Base-by-base conservation (phyloP, 2,329 filamentous ascomycete genomes). In the Venturia pyrina region DNA sequence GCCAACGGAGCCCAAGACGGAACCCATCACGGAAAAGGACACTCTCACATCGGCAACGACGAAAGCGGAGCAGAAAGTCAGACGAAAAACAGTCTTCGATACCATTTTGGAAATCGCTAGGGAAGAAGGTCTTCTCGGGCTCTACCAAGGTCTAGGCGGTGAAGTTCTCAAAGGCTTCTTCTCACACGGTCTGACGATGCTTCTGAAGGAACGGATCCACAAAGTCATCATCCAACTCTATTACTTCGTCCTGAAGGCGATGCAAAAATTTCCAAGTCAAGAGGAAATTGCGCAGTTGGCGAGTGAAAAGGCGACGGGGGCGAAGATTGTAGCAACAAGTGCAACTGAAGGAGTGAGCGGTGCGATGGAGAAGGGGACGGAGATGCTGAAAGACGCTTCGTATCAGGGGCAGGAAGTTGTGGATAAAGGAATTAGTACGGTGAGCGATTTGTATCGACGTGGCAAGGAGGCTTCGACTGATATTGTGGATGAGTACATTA, bases 121-220 rank as follows among this genome's bases (percentile, higher is more conserved):
- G 59, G 81, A 78, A 0, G 90, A 96, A 72, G 92, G 92, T 0
- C 67, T 87, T 0, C 73, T 74, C 4, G 88, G 87, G 0, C 77
- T 96, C 10, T 96, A 96, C 73, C 85, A 89, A 62, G 92, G 91
- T 5, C 79, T 96, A 0, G 82, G 82, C 17, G 89, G 87, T 5
- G 90, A 96, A 75, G 81, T 96, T 3, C 76, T 93, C 10, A 93
- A 92, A 71, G 89, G 89, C 0, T 96, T 96, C 77, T 87, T 96
- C 71, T 87, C 86, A 28, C 91, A 96, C 71, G 92, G 92, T 0
- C 83, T 92, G 63, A 93, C 91, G 0, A 96, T 96, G 90, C 79
- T 93, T 65, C 86, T 90, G 67, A 96, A 96, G 76, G 90, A 93
- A 66, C 78, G 84, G 5, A 84, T 95, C 10, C 90, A 96, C 73